phyloP scores from a whole-genome alignment of 2,329 filamentous ascomycete genomes.

The Fusarium graminum region DNA sequence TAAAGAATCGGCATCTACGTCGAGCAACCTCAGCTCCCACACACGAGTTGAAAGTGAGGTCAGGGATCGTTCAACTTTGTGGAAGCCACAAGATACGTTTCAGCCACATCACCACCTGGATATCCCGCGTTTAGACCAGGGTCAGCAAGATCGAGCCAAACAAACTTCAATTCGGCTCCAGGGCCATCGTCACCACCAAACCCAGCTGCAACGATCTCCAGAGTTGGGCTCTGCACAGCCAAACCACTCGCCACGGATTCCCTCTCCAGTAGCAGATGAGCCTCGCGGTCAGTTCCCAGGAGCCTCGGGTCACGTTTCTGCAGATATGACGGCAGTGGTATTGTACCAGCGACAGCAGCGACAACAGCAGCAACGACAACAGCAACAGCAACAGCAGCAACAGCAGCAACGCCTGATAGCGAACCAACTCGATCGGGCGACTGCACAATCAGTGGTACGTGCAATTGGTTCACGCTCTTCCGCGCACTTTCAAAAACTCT shows the following conservation, averaged over 20 bases:
- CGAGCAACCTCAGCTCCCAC: constrained; percentile 39
- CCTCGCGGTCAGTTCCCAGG: constrained; percentile 12
- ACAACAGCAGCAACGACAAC: constrained; percentile 38
- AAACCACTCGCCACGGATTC: constrained; percentile 6
- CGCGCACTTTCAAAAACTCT: constrained; percentile 30
- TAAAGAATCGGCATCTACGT: constrained; percentile 21
- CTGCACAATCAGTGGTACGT: constrained; percentile 25
- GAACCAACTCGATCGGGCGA: constrained; percentile 30
- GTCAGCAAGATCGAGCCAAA: constrained; percentile 27
- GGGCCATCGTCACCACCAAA: constrained; percentile 2
- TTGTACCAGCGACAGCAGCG: constrained; percentile 35
- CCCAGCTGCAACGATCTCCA: constrained; percentile 26
- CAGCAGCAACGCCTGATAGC: constrained; percentile 42
- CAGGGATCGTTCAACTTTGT: constrained; percentile 13
- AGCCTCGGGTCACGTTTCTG: constrained; percentile 3
- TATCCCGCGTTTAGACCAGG: constrained; percentile 1
- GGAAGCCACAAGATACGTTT: constrained; percentile 19
- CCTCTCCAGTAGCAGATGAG: constrained; percentile 7
- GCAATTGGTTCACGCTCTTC: constrained; percentile 20
- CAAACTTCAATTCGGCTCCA: neutral
- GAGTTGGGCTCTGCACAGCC: constrained; percentile 15
- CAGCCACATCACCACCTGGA: constrained; percentile 19
- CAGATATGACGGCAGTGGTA: constrained; percentile 21
- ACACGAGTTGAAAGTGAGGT: constrained; percentile 1
- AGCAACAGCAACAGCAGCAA: constrained; percentile 39